Evolutionary conservation across 176 grass and related monocot species (phyloP).

Genomic region (Musa acuminata): DNA sequence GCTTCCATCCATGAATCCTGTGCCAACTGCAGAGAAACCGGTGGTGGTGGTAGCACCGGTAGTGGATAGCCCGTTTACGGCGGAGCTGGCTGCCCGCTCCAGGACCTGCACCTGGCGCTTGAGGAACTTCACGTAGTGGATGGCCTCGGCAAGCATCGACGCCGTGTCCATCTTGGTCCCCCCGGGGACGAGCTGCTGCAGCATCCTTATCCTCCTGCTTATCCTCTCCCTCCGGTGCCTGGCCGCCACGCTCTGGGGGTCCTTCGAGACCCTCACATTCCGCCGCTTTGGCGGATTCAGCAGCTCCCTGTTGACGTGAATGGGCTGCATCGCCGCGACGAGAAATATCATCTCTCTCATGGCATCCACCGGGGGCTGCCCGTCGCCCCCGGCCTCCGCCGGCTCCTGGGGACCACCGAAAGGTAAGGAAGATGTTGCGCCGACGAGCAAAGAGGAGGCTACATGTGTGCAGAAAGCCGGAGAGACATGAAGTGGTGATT

Average conservation of each 20-base stretch:
- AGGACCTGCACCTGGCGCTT: constrained; percentile 85
- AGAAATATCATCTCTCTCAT: constrained; percentile 97
- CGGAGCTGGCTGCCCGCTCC: constrained; percentile 39
- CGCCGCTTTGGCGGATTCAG: constrained; percentile 76
- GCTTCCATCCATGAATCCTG: neutral
- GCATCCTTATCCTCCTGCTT: constrained; percentile 84
- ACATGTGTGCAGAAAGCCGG: too few relatives aligned
- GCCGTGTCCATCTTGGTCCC: constrained; percentile 97
- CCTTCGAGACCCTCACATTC: constrained; percentile 81
- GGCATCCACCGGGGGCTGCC: too few relatives aligned
- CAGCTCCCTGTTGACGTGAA: constrained; percentile 63
- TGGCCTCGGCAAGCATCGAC: constrained; percentile 92
- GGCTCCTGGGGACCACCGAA: neutral
- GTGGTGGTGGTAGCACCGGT: neutral
- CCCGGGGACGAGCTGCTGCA: constrained; percentile 76
- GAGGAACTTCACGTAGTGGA: constrained; percentile 95
- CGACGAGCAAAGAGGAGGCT: neutral
- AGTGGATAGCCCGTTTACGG: neutral
- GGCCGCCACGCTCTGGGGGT: constrained; percentile 91
- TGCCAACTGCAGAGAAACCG: neutral
- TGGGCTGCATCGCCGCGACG: constrained; percentile 82
- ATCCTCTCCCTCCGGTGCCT: constrained; percentile 84
- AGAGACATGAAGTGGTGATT: neutral
- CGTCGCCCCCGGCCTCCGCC: too few relatives aligned
- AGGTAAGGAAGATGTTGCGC: too few relatives aligned